Percentiles rank a stretch among this genome's conserved stretches.
Conservation (phyloP, 2,329 filamentous ascomycete species). For the Xylariaceae sp. region DNA sequence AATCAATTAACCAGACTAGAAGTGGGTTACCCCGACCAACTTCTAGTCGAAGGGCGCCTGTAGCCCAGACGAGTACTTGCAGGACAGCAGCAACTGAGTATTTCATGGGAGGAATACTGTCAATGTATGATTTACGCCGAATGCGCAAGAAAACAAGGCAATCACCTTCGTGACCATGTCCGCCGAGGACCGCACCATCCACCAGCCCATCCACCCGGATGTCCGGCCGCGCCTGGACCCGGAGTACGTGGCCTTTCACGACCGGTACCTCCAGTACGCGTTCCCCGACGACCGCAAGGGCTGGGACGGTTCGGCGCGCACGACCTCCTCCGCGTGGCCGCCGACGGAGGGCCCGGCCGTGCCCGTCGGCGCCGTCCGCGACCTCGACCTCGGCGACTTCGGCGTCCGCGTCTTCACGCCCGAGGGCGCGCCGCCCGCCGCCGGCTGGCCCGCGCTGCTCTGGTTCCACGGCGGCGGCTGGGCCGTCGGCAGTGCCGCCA, state of each 20-base stretch:
- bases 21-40: too few species aligned
- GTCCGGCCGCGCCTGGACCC: slow-evolving; percentile 3
- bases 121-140: too few species aligned
- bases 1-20: too few species aligned
- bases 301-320: slow-evolving; percentile 3
- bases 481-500: slow-evolving; percentile 2
- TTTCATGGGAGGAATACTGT: too few species aligned
- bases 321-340: not conserved
- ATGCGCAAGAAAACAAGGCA: too few species aligned
- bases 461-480: slow-evolving; percentile 7
- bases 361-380: slow-evolving; percentile 1
- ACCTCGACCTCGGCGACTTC: slow-evolving; percentile 1
- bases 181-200: not conserved
- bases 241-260: slow-evolving; percentile 5
- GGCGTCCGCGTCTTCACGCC: slow-evolving; percentile 1
- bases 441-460: slow-evolving; percentile 2
- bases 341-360: not conserved
- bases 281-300: slow-evolving; percentile 1
- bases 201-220: slow-evolving; percentile 3
- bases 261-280: slow-evolving; percentile 2
- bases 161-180: too few species aligned
- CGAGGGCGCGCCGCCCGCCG: not conserved
- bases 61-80: too few species aligned
- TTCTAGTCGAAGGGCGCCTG: too few species aligned
- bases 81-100: too few species aligned